Evolutionary conservation across 192 early-diverging fungal species (phyloP).

Genomic region (Linnemannia exigua): DNA sequence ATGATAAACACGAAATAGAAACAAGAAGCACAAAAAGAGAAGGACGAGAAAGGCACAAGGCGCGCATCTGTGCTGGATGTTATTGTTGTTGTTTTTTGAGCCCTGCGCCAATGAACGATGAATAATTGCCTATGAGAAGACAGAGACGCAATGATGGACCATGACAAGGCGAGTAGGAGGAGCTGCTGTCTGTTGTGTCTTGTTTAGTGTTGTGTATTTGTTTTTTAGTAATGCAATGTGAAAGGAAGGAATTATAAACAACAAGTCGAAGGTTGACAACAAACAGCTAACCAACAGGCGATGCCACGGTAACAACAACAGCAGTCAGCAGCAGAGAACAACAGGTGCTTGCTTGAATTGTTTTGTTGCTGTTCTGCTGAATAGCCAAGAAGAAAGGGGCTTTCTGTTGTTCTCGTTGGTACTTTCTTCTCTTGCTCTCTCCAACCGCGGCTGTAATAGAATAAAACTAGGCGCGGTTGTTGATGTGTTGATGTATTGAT

Average conservation of each 20-base stretch:
- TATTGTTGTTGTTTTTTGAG: not conserved
- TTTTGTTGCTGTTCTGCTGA: not conserved
- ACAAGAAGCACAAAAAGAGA: not conserved
- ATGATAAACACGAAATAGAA: not conserved
- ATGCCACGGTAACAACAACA: not conserved
- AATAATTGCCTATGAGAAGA: not conserved
- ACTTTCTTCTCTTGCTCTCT: too few species aligned
- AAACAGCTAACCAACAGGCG: not conserved
- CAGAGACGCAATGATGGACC: not conserved
- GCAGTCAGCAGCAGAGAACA: not conserved
- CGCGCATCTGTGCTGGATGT: conserved; percentile 3
- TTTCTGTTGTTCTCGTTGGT: too few species aligned
- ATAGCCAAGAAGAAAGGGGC: not conserved
- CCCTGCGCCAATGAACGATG: not conserved
- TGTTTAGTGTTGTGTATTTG: not conserved
- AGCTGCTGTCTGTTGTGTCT: not conserved
- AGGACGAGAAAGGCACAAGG: not conserved
- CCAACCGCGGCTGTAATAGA: not conserved
- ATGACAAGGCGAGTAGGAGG: not conserved
- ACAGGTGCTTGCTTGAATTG: not conserved
- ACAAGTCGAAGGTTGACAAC: not conserved
- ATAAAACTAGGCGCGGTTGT: not conserved
- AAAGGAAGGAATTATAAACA: not conserved
- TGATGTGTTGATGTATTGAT: too few species aligned
- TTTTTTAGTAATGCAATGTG: not conserved